Evolutionary conservation across 1,139 yeast genomes (phyloP), one percentile per base, ranked within the genome.

Genomic region (Zygosaccharomyces sapae): DNA sequence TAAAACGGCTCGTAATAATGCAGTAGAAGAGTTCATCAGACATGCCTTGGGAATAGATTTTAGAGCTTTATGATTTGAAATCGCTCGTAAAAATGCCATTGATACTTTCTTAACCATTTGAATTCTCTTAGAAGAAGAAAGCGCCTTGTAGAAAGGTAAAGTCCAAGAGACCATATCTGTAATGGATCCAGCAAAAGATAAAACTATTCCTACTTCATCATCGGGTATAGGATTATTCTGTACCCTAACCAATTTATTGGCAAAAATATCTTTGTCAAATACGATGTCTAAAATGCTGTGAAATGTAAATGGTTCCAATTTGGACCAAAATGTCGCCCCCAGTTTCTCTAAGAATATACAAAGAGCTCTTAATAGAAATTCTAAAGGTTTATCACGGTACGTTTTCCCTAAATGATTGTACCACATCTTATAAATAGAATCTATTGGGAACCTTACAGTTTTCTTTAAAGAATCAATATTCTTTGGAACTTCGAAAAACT

Each of bases 241-340:
- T 9, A 63, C 51, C 33, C 53, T 50, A 33, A 57, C 48, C 13
- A 66, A 46, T 30, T 53, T 55, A 6, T 44, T 43, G 1, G 61
- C 58, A 45, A 65, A 62, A 10, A 48, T 43, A 29, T 55, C 56
- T 39, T 51, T 58, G 12, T 61, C 61, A 37, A 65, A 62, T 5
- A 81, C 69, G n/a, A 77, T 71, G 52, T 81, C 86, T 38, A 83
- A 60, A 36, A 81, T 67, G 48, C 77, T 77, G 41, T 73, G 72
- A 52, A 72, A 79, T 2, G 75, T 74, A 54, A 70, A 74, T 0
- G 84, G 85, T 1, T 73, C 67, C 2, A 79, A 69, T 24, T 65
- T 56, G 1, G 60, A 56, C 88, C 90, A 84, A 50, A 81, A 77
- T 2, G 67, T 65, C 0, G 57, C 18, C 6, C 70, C 72, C 19